Percentiles rank a stretch among this genome's conserved stretches.
phyloP scores from a whole-genome alignment of 2,329 filamentous ascomycete species.

The Colletotrichum cereale region DNA sequence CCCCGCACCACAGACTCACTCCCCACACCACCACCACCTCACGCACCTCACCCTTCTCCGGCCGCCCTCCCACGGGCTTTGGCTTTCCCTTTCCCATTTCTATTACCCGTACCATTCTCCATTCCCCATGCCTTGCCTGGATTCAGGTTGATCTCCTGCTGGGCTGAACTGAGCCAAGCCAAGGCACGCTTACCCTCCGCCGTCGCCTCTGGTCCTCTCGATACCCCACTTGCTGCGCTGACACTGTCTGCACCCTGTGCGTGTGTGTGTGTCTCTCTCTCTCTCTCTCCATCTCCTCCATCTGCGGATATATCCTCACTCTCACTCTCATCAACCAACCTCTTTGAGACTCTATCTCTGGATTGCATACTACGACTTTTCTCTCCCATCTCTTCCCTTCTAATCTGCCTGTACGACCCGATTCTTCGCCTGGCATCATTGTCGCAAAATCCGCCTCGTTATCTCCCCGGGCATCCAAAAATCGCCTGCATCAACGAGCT shows the following conservation, averaged over 20 bases:
- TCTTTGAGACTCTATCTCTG: neutral
- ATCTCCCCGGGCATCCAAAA: neutral
- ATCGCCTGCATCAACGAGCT: neutral
- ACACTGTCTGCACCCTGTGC: neutral
- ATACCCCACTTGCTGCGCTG: neutral
- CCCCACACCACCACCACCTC: neutral
- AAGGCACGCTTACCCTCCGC: slow-evolving; percentile 9
- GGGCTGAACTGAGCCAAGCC: slow-evolving; percentile 21
- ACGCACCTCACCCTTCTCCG: slow-evolving; percentile 3
- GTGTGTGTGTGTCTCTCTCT: neutral
- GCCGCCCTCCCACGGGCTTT: neutral
- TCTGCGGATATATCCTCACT: too few species aligned
- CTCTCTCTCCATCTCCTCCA: neutral
- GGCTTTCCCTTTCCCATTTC: slow-evolving; percentile 4
- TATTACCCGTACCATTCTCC: slow-evolving; percentile 7
- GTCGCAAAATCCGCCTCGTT: neutral
- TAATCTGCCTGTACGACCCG: neutral
- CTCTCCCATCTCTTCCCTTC: neutral
- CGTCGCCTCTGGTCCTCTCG: neutral
- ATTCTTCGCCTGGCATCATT: neutral
- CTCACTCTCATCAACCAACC: neutral
- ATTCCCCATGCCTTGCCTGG: slow-evolving; percentile 7
- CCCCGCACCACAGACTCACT: neutral
- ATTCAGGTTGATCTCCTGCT: slow-evolving; percentile 8
- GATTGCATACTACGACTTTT: neutral